Evolutionary conservation across 2,329 filamentous ascomycete genomes (phyloP).

Genomic region (Phaeophleospora eucalypticola): DNA sequence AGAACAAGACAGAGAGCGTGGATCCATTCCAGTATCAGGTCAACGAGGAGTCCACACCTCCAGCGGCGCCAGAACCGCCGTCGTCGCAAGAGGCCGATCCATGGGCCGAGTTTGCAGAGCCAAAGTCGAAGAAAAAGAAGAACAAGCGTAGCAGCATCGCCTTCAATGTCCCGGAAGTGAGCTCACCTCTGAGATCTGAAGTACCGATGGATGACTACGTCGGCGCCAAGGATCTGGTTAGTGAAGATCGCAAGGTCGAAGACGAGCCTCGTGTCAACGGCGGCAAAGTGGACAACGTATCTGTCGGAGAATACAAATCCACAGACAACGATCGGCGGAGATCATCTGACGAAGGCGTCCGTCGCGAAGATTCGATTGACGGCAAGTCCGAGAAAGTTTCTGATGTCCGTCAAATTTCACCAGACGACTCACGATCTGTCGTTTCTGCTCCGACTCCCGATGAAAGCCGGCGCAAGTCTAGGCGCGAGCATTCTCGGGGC

Average conservation of each 20-base stretch:
- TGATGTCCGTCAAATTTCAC: conserved; percentile 17
- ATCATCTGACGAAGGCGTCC: not conserved
- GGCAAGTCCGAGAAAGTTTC: not conserved
- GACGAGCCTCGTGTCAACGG: conserved; percentile 9
- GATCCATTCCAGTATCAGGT: conserved; percentile 22
- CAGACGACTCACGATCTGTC: conserved; percentile 24
- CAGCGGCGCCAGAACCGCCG: conserved; percentile 10
- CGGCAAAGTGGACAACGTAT: not conserved
- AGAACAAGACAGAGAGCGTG: conserved; percentile 16
- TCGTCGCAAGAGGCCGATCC: conserved; percentile 21
- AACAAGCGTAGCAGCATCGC: conserved; percentile 41
- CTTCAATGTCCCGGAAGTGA: conserved; percentile 39
- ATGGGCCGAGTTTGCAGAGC: conserved; percentile 15
- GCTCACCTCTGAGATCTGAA: conserved; percentile 44
- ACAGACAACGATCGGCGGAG: not conserved
- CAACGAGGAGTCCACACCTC: conserved; percentile 12
- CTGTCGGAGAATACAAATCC: conserved; percentile 1
- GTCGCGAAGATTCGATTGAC: not conserved
- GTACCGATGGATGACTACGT: conserved; percentile 44
- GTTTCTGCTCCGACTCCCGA: conserved; percentile 29
- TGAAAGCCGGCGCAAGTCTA: conserved; percentile 33
- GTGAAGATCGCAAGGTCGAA: conserved; percentile 1
- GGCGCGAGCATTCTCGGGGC: conserved; percentile 23
- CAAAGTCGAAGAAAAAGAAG: conserved; percentile 39
- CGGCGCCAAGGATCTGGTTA: conserved; percentile 16